These are phyloP conservation scores for Cephalotrichum gorgonifer DNA, from an alignment of 2,329 filamentous ascomycete genomes.

Conservation along the genomic window DNA sequence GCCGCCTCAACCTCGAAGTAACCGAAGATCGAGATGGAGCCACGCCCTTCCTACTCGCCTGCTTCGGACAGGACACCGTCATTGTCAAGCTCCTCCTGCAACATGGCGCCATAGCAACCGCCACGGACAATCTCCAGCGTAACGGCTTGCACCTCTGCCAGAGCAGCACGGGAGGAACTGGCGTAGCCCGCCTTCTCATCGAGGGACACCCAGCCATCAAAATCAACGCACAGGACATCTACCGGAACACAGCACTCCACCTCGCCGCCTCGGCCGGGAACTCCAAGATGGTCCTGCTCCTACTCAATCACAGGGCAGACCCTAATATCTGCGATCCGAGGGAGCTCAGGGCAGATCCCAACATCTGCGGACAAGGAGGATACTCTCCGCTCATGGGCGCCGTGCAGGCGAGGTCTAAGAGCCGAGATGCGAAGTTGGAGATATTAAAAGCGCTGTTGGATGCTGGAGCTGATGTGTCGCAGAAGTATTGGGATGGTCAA, in stretches of 20 bases:
- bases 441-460: slow-evolving; percentile 14
- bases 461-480: slow-evolving; percentile 11
- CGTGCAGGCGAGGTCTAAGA: slow-evolving; percentile 13
- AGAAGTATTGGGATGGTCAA: slow-evolving; percentile 6
- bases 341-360: slow-evolving; percentile 12
- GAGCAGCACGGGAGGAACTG: slow-evolving; percentile 11
- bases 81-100: slow-evolving; percentile 16
- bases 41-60: slow-evolving; percentile 19
- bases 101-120: slow-evolving; percentile 13
- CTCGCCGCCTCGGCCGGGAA: slow-evolving; percentile 19
- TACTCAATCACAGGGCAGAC: slow-evolving; percentile 12
- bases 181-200: slow-evolving; percentile 16
- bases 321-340: slow-evolving; percentile 15
- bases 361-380: slow-evolving; percentile 12
- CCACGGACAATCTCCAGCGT: slow-evolving; percentile 13
- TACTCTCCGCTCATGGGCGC: slow-evolving; percentile 15
- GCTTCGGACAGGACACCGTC: slow-evolving; percentile 16
- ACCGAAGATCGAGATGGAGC: slow-evolving; percentile 10
- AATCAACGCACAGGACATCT: slow-evolving; percentile 12
- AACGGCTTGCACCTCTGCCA: slow-evolving; percentile 18
- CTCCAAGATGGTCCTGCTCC: slow-evolving; percentile 14
- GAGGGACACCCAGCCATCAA: slow-evolving; percentile 5
- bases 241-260: slow-evolving; percentile 17
- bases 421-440: slow-evolving; percentile 11
- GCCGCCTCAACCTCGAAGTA: slow-evolving; percentile 13